phyloP scores from a whole-genome alignment of 257 asterid species.

The Penstemon barbatus region DNA sequence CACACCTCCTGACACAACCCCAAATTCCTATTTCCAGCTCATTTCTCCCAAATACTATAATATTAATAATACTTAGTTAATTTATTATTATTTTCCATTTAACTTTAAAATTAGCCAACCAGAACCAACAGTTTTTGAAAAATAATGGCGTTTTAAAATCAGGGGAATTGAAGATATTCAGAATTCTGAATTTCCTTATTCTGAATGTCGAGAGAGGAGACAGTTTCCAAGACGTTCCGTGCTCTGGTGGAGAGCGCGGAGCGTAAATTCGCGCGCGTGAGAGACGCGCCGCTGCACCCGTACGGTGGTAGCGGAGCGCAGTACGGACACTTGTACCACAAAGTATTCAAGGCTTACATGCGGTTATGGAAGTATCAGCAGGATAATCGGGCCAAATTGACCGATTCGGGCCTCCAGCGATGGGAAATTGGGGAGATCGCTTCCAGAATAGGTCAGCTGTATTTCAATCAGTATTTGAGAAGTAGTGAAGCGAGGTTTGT shows the following conservation, averaged over 20 bases:
- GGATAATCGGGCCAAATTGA: slow-evolving; percentile 69
- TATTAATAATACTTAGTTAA: too few relatives aligned
- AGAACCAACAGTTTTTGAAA: slow-evolving; percentile 16
- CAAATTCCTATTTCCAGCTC: slow-evolving; percentile 38
- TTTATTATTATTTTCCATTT: too few relatives aligned
- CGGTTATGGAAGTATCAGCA: slow-evolving; percentile 91
- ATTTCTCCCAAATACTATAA: slow-evolving; percentile 3
- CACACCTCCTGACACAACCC: slow-evolving; percentile 31
- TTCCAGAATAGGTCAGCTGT: slow-evolving; percentile 93
- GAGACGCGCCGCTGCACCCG: slow-evolving; percentile 88
- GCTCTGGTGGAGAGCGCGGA: slow-evolving; percentile 77
- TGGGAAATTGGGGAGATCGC: slow-evolving; percentile 99
- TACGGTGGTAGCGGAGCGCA: slow-evolving; percentile 62
- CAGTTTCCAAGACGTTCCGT: slow-evolving; percentile 56
- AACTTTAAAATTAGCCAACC: neutral
- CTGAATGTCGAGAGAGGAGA: slow-evolving; percentile 59
- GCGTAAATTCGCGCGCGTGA: slow-evolving; percentile 84
- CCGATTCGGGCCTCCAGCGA: slow-evolving; percentile 76
- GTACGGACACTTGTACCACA: slow-evolving; percentile 65
- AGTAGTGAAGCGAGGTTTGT: slow-evolving; percentile 90
- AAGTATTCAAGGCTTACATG: slow-evolving; percentile 86
- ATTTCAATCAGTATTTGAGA: slow-evolving; percentile 85
- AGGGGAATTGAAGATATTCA: slow-evolving; percentile 19
- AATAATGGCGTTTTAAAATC: slow-evolving; percentile 32
- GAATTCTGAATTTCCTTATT: slow-evolving; percentile 4